Base-by-base conservation (phyloP, 2,329 filamentous ascomycete genomes). In the Ophiosphaerella herpotricha region DNA sequence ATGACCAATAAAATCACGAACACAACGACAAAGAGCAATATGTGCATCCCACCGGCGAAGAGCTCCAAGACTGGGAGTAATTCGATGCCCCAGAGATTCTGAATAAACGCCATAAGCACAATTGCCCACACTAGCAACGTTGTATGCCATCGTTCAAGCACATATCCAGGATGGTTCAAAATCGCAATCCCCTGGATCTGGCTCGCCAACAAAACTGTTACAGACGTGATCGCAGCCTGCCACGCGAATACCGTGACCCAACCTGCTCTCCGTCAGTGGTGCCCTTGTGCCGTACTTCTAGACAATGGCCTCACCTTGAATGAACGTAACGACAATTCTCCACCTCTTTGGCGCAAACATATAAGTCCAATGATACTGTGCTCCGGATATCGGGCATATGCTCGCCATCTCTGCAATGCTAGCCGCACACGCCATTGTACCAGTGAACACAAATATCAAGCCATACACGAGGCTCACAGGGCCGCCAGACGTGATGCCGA, bases 61-160 rank as follows among this genome's bases (percentile, higher is more conserved):
- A 39, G 7, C 4, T 26, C 7, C 13, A 39, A 24, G 5, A 2
- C 13, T 29, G 38, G 38, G 23, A 39, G 23, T 5, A 39, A n/a
- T 29, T 29, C 31, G 23, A 39, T 39, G 5, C 21, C 14, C 38
- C 38, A 39, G 5, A 39, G n/a, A 4, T 39, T 21, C 38, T 39
- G 38, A 13, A 29, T 11, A 31, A 16, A 32, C 11, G 24, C 13
- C 14, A 16, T 50, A 1, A 66, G 11, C 2, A 71, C 61, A 14
- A 77, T 59, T 1, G 73, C 75, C 52, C 74, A 77, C 44, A 73
- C 70, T 2, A 81, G 57, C 1, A 81, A 64, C 0, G 78, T 80
- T 1, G 68, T 74, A 41, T 81, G 78, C 76, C 77, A 81, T n/a
- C 64, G 52, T 42, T 75, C 48, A 0, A 61, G 46, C 1, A 59